These are phyloP conservation scores for Solanum sitiens DNA, from an alignment of 257 asterid species.

Conservation along the genomic window DNA sequence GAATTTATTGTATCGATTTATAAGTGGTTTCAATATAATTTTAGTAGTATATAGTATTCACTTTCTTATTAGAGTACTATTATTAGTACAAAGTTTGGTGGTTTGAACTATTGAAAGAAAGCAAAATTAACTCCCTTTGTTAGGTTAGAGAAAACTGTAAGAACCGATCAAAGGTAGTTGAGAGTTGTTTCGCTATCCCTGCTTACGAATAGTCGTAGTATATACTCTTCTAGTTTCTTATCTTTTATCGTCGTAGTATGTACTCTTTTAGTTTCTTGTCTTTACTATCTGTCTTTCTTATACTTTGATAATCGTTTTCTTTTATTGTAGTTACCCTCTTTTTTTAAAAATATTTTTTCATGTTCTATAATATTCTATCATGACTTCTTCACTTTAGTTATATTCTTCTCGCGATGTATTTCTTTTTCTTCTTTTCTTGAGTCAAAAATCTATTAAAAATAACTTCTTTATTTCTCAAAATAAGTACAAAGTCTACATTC, in stretches of 20 bases:
- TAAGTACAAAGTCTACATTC: too few species aligned
- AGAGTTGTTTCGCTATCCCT: neutral
- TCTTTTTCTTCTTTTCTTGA: neutral
- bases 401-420: too few species aligned
- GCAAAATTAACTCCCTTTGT: neutral
- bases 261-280: accelerated
- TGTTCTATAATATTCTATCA: neutral
- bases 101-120: neutral
- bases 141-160: neutral
- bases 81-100: too few species aligned
- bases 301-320: too few species aligned
- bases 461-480: too few species aligned
- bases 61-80: too few species aligned
- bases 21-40: neutral
- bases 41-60: too few species aligned
- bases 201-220: neutral
- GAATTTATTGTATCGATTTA: neutral
- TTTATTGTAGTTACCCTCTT: too few species aligned
- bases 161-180: neutral
- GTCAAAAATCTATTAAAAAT: accelerated
- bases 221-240: accelerated
- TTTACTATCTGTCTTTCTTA: neutral
- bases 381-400: neutral
- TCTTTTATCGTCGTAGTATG: too few species aligned
- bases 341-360: too few species aligned